A percentile compares a stretch with the other conserved stretches of the same genome.
These are phyloP conservation scores for Carallia pectinifolia DNA, from an alignment of 345 rosid genomes.

Conservation along the genomic window DNA sequence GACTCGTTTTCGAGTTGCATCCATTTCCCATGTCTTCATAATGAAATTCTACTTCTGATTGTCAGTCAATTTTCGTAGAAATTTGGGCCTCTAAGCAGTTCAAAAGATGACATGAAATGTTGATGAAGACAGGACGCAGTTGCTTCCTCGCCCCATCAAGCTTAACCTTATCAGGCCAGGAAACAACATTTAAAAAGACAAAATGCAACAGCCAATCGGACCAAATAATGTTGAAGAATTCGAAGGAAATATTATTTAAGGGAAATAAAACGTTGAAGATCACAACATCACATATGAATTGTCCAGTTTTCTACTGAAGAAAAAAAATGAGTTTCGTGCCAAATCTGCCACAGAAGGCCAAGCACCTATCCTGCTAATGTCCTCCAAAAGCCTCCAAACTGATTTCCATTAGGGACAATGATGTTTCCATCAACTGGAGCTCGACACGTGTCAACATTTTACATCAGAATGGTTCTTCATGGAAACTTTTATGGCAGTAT, in stretches of 20 bases:
- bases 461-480: constrained; percentile 6
- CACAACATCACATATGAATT: not conserved
- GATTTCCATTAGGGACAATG: not conserved
- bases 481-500: constrained; percentile 25
- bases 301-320: constrained; percentile 2
- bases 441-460: constrained; percentile 44
- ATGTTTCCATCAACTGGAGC: constrained; percentile 28
- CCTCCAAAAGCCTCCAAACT: not conserved
- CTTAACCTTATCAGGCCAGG: constrained; percentile 12
- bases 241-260: not conserved
- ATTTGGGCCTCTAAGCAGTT: constrained; percentile 13
- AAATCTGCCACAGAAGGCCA: constrained; percentile 5
- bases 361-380: constrained; percentile 6
- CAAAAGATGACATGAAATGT: constrained; percentile 11
- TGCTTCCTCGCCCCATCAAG: not conserved
- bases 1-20: too few relatives aligned
- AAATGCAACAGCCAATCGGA: constrained; percentile 1
- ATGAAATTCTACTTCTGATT: not conserved
- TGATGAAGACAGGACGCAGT: constrained; percentile 13
- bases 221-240: constrained; percentile 17
- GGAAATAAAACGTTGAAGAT: not conserved
- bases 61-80: constrained; percentile 16
- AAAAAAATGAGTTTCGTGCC: constrained; percentile 22
- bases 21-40: not conserved
- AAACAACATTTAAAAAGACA: not conserved